These are phyloP conservation scores for Penicillium frequentans DNA, from an alignment of 2,329 filamentous ascomycete species.

Conservation along the genomic window DNA sequence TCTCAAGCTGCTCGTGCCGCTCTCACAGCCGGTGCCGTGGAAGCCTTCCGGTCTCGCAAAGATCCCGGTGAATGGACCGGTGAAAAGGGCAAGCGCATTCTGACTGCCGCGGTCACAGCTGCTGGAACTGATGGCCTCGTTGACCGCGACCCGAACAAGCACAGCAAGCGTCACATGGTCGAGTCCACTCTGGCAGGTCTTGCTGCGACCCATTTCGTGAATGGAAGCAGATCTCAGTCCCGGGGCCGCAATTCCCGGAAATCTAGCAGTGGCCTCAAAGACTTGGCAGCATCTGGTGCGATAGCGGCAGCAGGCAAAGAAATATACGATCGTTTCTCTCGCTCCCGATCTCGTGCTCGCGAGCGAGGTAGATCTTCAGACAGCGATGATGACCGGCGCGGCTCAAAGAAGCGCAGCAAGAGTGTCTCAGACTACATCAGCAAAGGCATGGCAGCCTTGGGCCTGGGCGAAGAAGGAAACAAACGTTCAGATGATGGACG, in stretches of 20 bases:
- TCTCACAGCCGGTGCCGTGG: conserved; percentile 82
- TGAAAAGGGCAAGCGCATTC: conserved; percentile 85
- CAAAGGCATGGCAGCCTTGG: conserved; percentile 47
- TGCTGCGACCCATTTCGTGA: conserved; percentile 79
- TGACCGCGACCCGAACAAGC: conserved; percentile 67
- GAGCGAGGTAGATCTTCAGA: conserved; percentile 19
- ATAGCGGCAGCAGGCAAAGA: conserved; percentile 51
- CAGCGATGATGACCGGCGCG: conserved; percentile 43
- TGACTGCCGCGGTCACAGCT: conserved; percentile 82
- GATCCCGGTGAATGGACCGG: conserved; percentile 87
- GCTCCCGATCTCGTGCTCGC: conserved; percentile 44
- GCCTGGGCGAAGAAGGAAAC: conserved; percentile 35
- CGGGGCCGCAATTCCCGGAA: conserved; percentile 59
- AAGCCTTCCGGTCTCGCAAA: conserved; percentile 87
- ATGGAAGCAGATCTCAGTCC: conserved; percentile 74
- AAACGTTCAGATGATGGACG: conserved; percentile 29
- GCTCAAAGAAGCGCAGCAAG: conserved; percentile 44
- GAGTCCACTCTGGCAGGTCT: conserved; percentile 89
- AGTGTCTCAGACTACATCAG: conserved; percentile 48
- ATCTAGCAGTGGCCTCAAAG: conserved; percentile 46
- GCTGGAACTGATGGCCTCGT: conserved; percentile 80
- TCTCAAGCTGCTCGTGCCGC: conserved; percentile 90
- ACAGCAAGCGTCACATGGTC: conserved; percentile 75
- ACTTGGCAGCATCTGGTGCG: conserved; percentile 44
- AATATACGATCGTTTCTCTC: conserved; percentile 38